Conservation (phyloP, 306 rosid genomes). For the Cajanus cajan region DNA sequence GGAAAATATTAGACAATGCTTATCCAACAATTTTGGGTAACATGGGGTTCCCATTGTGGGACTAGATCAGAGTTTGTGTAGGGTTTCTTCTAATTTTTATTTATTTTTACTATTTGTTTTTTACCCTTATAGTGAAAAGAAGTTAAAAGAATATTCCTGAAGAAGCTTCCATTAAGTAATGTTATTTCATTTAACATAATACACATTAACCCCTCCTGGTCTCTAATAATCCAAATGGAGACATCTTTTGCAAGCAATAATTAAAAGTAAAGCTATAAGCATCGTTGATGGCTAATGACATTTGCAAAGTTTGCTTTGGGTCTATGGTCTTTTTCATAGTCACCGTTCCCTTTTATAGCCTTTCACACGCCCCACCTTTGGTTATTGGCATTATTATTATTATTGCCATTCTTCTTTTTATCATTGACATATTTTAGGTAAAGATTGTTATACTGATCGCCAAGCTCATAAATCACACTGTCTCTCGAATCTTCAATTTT, state of each 20-base stretch:
- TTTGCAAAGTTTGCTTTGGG: neutral
- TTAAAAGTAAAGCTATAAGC: neutral
- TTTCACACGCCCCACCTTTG: neutral
- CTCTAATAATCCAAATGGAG: neutral
- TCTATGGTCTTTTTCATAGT: neutral
- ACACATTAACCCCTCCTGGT: neutral
- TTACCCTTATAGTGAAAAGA: slow-evolving; percentile 4
- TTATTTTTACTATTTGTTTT: neutral
- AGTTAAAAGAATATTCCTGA: slow-evolving; percentile 41
- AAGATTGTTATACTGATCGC: neutral
- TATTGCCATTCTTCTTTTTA: neutral
- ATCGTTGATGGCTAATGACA: neutral
- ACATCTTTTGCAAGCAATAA: neutral
- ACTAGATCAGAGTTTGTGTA: neutral
- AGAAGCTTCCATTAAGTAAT: slow-evolving; percentile 25
- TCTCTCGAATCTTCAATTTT: slow-evolving; percentile 25
- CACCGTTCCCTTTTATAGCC: neutral
- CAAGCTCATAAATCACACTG: neutral
- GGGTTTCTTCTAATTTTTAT: neutral
- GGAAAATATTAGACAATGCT: neutral
- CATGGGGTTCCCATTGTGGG: neutral
- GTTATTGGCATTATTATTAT: neutral
- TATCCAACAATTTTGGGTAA: neutral
- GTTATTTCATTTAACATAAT: neutral
- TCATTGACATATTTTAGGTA: neutral